Base-by-base conservation (phyloP, 768 basidiomycete species). In the Trametes sanguinea region DNA sequence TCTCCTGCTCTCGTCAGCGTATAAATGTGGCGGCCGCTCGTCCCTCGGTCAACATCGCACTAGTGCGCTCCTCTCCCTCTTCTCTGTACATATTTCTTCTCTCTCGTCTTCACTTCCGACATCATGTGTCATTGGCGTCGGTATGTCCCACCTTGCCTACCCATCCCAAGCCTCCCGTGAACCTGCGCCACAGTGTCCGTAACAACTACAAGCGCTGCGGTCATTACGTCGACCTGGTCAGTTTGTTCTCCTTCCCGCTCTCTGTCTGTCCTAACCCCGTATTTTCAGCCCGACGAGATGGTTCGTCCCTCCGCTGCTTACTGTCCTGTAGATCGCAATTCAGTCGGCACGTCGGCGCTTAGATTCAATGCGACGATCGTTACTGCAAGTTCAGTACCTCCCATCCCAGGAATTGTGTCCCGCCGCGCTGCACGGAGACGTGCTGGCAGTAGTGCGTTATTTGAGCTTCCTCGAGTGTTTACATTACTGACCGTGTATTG, bases 381-480 rank as follows among this genome's bases (percentile, higher is more conserved):
- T 78, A 72, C 69, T 92, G 89, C 82, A 89, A 81, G 72, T 91
- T 91, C 77, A 90, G 89, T 67, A 75, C 81, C 9, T 73, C 73
- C 16, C 89, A 91, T 74, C 86, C 86, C 33, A 65, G 54, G 30
- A 76, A 84, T 60, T 91, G 89, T 68, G 80, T 81, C 32, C 71
- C 76, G 5, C 81, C 85, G 29, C 73, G 78, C 32, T 91, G 89
- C 74, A 76, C 71, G 33, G 76, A 70, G 29, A 85, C 85, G 29
- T 90, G 89, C 70, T 90, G 89, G 89, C 88, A 89, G 74, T 88
- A 88, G 89, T 91, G 72, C 76, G 88, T 73, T 37, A 37, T 37
- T 11, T 6, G 61, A 52, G 30, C 35, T 45, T 17, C 39, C 30
- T 9, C 42, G n/a, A 35, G 13, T 42, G 48, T 29, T 16, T 16